Conservation (phyloP, 768 basidiomycete species). For the Xerocomus potaroensis region DNA sequence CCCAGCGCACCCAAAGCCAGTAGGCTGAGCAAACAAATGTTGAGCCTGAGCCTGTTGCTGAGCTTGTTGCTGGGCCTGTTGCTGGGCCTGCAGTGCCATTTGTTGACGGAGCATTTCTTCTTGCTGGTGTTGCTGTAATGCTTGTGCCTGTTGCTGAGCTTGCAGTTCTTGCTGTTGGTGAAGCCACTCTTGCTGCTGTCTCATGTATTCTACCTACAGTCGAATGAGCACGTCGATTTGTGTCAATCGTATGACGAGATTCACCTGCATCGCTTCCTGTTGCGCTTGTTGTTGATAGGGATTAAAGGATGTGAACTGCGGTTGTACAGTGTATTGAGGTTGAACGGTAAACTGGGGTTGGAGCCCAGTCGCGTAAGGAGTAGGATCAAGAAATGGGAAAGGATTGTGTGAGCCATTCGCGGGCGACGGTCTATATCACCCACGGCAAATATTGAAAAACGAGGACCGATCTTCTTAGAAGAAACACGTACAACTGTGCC, state of each 20-base stretch:
- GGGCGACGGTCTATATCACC: slow-evolving; percentile 28
- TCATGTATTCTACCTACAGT: slow-evolving; percentile 39
- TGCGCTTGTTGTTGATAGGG: slow-evolving; percentile 91
- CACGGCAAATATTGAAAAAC: slow-evolving; percentile 1
- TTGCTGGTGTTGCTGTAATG: slow-evolving; percentile 33
- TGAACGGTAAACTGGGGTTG: slow-evolving; percentile 76
- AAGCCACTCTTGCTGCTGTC: slow-evolving; percentile 65
- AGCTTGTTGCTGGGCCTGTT: slow-evolving; percentile 37
- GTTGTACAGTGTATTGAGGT: slow-evolving; percentile 70
- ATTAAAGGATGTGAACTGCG: slow-evolving; percentile 91
- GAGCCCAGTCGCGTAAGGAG: slow-evolving; percentile 52
- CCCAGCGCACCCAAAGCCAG: slow-evolving; percentile 71
- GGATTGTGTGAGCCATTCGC: slow-evolving; percentile 42
- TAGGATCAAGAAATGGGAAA: slow-evolving; percentile 60
- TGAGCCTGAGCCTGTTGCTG: slow-evolving; percentile 38
- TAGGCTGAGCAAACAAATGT: slow-evolving; percentile 55
- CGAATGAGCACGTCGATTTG: slow-evolving; percentile 8
- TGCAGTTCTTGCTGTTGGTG: slow-evolving; percentile 58
- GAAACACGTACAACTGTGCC: slow-evolving; percentile 61
- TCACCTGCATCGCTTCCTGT: slow-evolving; percentile 76
- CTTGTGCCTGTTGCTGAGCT: slow-evolving; percentile 42
- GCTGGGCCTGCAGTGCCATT: slow-evolving; percentile 46
- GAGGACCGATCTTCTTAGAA: slow-evolving; percentile 2
- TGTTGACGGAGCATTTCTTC: slow-evolving; percentile 63
- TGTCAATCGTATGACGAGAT: background rate